These are phyloP conservation scores for Penicillium arizonense DNA, from an alignment of 495 filamentous ascomycete species.

Conservation along the genomic window DNA sequence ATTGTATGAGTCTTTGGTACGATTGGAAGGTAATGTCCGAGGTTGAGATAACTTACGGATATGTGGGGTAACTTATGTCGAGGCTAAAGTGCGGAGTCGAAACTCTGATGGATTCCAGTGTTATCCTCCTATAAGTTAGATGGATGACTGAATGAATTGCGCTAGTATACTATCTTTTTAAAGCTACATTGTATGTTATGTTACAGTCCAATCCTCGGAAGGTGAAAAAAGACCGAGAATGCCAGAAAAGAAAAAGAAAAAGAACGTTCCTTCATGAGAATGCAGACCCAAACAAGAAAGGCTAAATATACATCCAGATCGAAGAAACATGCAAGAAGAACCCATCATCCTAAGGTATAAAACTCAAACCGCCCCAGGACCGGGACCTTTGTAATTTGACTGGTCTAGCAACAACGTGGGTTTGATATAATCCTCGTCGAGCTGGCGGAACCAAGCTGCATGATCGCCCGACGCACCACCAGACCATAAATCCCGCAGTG, in stretches of 20 bases:
- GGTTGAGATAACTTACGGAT: no score
- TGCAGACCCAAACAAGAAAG: constrained; percentile 17
- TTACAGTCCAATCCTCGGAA: no score
- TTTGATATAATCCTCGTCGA: constrained; percentile 97
- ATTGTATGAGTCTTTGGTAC: no score
- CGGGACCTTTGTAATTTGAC: constrained; percentile 46
- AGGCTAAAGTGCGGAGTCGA: no score
- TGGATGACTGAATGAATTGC: no score
- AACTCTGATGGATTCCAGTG: no score
- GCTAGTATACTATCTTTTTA: no score
- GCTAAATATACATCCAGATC: constrained; percentile 30
- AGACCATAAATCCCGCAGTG: constrained; percentile 70
- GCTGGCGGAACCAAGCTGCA: constrained; percentile 83
- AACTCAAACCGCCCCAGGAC: constrained; percentile 40
- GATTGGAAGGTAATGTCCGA: no score
- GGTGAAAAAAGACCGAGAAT: constrained; percentile 2
- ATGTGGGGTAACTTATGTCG: no score
- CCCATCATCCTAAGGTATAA: constrained; percentile 10
- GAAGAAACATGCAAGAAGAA: constrained; percentile 12
- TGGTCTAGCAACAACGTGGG: constrained; percentile 85
- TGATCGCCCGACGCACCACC: constrained; percentile 80
- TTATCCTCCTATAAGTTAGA: no score
- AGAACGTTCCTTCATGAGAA: constrained; percentile 11
- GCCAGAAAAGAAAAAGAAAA: not conserved
- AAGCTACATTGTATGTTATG: no score